A percentile compares a stretch with the other conserved stretches of the same genome.
phyloP scores from a whole-genome alignment of 192 early-diverging fungal species.

The Linnemannia schmuckeri region DNA sequence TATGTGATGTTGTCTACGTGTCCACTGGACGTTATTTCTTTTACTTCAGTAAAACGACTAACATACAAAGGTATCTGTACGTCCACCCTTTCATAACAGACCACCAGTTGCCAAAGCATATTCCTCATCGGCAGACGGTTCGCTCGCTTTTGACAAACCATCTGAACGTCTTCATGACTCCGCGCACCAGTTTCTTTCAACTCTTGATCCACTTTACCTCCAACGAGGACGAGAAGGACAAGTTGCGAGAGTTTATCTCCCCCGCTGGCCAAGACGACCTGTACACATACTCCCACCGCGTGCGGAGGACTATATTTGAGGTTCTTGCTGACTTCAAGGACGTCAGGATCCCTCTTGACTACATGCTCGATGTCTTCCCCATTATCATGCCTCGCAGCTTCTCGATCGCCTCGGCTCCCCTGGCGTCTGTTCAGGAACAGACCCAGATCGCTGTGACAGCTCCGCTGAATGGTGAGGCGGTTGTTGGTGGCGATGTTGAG shows the following conservation, averaged over 20 bases:
- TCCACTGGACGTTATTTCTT: too few relatives aligned
- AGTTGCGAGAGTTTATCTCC: constrained; percentile 83
- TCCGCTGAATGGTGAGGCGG: background rate
- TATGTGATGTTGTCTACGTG: constrained; percentile 9
- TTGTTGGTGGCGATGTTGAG: constrained; percentile 4
- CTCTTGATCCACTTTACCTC: constrained; percentile 84
- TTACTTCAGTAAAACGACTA: too few relatives aligned
- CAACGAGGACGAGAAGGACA: constrained; percentile 77
- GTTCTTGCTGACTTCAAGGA: constrained; percentile 87
- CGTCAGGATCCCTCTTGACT: constrained; percentile 79
- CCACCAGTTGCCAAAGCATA: constrained; percentile 64
- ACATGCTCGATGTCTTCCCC: constrained; percentile 90
- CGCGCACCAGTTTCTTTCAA: constrained; percentile 93
- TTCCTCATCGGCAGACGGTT: constrained; percentile 71
- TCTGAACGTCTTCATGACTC: constrained; percentile 89
- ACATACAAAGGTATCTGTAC: background rate
- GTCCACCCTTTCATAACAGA: constrained; percentile 43
- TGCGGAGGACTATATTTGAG: constrained; percentile 85
- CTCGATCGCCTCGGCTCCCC: constrained; percentile 84
- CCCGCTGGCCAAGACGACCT: constrained; percentile 91
- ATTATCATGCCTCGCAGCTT: constrained; percentile 83
- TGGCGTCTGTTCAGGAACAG: constrained; percentile 35
- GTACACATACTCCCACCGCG: constrained; percentile 86
- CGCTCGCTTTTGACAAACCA: constrained; percentile 80
- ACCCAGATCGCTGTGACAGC: constrained; percentile 2